Evolutionary conservation across 805 yeast species (phyloP).

Genomic region (Hermanozyma aechmeae): DNA sequence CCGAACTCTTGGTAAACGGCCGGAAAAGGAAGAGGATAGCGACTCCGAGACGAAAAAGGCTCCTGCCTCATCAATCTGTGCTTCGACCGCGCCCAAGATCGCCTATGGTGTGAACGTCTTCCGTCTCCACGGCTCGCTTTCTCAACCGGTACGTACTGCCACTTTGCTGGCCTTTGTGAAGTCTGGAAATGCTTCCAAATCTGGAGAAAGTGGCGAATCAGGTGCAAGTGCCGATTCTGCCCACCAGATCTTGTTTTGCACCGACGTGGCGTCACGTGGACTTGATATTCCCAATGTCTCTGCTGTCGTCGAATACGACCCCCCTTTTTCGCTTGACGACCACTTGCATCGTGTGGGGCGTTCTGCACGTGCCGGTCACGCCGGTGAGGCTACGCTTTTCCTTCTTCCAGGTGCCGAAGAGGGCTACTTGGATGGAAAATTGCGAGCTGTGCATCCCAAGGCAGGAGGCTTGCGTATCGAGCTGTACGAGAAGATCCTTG

Average conservation of each 20-base stretch:
- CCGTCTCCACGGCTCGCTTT: constrained; percentile 83
- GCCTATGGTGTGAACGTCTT: constrained; percentile 36
- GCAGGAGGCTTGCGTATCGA: constrained; percentile 22
- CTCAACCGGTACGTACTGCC: constrained; percentile 74
- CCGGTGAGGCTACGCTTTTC: constrained; percentile 71
- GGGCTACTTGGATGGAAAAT: constrained; percentile 54
- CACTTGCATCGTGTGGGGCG: constrained; percentile 96
- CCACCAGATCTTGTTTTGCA: constrained; percentile 73
- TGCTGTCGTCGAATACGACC: constrained; percentile 85
- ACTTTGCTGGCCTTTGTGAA: constrained; percentile 59
- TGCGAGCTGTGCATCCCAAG: constrained; percentile 30
- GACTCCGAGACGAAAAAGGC: constrained; percentile 13
- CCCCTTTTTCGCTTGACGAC: constrained; percentile 90
- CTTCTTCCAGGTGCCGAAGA: constrained; percentile 88
- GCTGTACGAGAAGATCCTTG: constrained; percentile 24
- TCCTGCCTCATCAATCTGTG: constrained; percentile 17
- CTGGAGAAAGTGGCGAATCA: too few relatives aligned
- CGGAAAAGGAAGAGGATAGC: constrained; percentile 13
- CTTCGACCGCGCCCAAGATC: constrained; percentile 45
- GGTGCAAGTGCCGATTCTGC: too few relatives aligned
- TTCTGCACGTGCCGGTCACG: constrained; percentile 94
- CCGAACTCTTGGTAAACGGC: constrained; percentile 18
- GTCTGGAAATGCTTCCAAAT: constrained; percentile 19
- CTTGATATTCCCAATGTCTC: constrained; percentile 83
- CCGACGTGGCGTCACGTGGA: constrained; percentile 98